Evolutionary conservation across 257 asterid species (phyloP).

Genomic region (Gardenia jasminoides): DNA sequence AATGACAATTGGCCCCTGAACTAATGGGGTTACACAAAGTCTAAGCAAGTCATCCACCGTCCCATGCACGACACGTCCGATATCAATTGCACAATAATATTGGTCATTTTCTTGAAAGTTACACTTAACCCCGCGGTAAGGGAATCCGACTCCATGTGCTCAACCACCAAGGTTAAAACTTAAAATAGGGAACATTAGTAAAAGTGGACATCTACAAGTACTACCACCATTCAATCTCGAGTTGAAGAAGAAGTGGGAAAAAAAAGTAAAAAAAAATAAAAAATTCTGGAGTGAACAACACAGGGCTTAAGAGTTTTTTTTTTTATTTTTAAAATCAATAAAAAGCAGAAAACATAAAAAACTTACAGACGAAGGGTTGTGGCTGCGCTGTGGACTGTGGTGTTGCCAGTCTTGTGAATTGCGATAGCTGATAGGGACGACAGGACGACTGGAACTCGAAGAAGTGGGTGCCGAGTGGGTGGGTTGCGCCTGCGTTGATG

Average conservation of each 20-base stretch:
- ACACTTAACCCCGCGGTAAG: background rate
- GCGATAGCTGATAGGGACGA: too few species aligned
- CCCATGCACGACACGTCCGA: slow-evolving; percentile 27
- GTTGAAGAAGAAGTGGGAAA: too few species aligned
- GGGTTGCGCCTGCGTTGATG: too few species aligned
- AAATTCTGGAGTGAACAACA: too few species aligned
- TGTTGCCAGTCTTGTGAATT: too few species aligned
- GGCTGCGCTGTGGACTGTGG: too few species aligned
- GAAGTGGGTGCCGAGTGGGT: too few species aligned
- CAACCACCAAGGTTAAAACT: background rate
- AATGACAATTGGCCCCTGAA: background rate
- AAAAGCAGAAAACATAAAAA: too few species aligned
- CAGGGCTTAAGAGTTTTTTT: too few species aligned
- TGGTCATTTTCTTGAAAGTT: slow-evolving; percentile 11
- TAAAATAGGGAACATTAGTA: background rate
- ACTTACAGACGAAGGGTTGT: too few species aligned
- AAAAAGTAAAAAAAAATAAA: slow-evolving; percentile 16
- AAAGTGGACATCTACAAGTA: slow-evolving; percentile 21
- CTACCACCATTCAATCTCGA: slow-evolving; percentile 14
- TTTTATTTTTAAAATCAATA: too few species aligned
- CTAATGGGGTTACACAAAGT: background rate
- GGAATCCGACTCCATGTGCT: background rate
- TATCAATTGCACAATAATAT: slow-evolving; percentile 16
- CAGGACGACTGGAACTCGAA: too few species aligned
- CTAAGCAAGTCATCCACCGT: slow-evolving; percentile 8